Evolutionary conservation across 192 early-diverging fungal species (phyloP), one percentile per base, ranked within the genome.

Genomic region (Pilaira anomala): DNA sequence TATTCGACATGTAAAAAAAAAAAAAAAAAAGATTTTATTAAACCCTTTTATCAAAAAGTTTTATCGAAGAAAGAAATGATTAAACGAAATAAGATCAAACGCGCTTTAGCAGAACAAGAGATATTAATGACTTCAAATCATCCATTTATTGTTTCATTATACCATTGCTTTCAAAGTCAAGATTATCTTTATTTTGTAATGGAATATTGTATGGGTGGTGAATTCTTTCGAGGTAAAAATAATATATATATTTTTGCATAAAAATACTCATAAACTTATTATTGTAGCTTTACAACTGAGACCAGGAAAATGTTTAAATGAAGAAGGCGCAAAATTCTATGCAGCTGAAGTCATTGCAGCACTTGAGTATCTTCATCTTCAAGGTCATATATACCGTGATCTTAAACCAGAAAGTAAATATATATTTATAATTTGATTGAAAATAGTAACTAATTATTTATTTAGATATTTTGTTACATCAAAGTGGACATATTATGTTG

Each of bases 401-500:
- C 82, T 99, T 45, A 99, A 99, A 72, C 97, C 97, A 26, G 97
- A 98, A 68, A 98, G 88, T 91, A 80, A 80, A 61, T 57, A 52
- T 53, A 26, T 5, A 54, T 40, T 53, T 77, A 71, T 76, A 9
- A 11, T 51, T 55, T n/a, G 19, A 22, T 5, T 8, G n/a, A 40
- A 21, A 22, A 1, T 19, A 48, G 4, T 14, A 41, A 42, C 18
- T 63, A 21, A 60, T 36, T 62, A 45, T 40, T 44, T 56, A 22
- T 13, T 22, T 51, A 65, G 78, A 93, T 66, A 97, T 97, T 66
- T 78, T 98, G 26, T 75, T 98, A 53, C 95, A 97, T 72, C 85
- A 91, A 60, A 94, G 87, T 29, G 97, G 97, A 9, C 97, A 99
- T 76, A 97, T 99, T 66, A 97, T 96, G 94, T 80, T 98, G 63